Percentiles rank a stretch among this genome's conserved stretches.
Conservation (phyloP, 257 asterid genomes). For the Capsicum chinense region DNA sequence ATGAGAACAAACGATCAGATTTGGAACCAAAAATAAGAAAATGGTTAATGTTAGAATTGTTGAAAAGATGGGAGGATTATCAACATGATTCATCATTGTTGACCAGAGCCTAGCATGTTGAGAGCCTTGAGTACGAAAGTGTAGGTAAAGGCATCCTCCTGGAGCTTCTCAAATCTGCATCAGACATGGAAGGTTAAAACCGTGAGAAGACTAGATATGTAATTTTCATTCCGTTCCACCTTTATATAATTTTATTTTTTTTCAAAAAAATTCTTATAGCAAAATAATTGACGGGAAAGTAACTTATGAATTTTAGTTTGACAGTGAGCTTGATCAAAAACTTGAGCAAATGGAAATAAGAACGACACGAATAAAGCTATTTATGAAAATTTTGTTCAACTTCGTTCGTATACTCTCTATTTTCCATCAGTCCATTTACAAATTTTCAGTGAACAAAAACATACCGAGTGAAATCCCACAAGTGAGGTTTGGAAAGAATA, state of each 20-base stretch:
- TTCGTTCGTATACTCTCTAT: background rate
- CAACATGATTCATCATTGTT: background rate
- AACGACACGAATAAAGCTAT: background rate
- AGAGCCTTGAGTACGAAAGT: slow-evolving; percentile 79
- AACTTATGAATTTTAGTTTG: background rate
- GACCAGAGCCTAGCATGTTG: slow-evolving; percentile 42
- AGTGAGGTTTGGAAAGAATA: no score
- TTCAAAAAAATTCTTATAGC: background rate
- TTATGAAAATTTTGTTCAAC: background rate
- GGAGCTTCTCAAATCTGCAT: slow-evolving; percentile 87
- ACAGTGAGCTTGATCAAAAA: background rate
- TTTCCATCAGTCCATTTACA: slow-evolving; percentile 3
- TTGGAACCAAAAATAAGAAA: slow-evolving; percentile 1
- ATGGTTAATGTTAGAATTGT: background rate
- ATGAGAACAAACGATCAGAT: background rate
- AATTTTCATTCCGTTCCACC: background rate
- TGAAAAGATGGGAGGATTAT: background rate
- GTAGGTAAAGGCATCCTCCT: slow-evolving; percentile 82
- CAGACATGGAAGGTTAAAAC: slow-evolving; percentile 22
- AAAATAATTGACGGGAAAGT: background rate
- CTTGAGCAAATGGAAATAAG: slow-evolving; percentile 17
- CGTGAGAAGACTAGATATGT: background rate
- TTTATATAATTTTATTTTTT: background rate
- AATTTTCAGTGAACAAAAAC: no score
- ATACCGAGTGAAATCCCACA: no score